Conservation (phyloP, 306 rosid genomes). For the Parietaria judaica region DNA sequence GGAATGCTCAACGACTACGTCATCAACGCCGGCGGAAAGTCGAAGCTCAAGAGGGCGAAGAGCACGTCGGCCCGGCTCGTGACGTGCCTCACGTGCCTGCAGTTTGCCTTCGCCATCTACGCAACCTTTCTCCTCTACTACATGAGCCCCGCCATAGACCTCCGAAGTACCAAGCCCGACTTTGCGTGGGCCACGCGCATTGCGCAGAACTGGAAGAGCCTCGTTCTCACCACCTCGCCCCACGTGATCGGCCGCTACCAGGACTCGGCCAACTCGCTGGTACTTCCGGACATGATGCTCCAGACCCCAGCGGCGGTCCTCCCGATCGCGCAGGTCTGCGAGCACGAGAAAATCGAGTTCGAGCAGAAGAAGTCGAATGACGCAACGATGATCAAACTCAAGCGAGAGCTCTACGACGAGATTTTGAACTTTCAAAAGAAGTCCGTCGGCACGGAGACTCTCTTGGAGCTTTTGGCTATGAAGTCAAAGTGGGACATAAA, state of each 20-base stretch:
- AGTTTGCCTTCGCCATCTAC: constrained; percentile 76
- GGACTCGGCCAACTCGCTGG: constrained; percentile 43
- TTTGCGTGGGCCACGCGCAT: constrained; percentile 73
- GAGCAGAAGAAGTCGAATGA: constrained; percentile 84
- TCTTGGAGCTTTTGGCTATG: constrained; percentile 61
- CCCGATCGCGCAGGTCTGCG: constrained; percentile 45
- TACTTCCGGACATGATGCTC: constrained; percentile 19
- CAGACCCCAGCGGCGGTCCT: constrained; percentile 16
- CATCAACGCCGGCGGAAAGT: constrained; percentile 34
- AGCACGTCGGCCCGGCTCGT: constrained; percentile 45
- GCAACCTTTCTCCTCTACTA: constrained; percentile 82
- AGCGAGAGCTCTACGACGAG: constrained; percentile 63
- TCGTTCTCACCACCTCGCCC: constrained; percentile 44
- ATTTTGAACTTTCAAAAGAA: constrained; percentile 54
- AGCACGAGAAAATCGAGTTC: constrained; percentile 77
- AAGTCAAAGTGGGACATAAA: constrained; percentile 71
- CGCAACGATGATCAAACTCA: constrained; percentile 65
- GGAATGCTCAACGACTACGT: constrained; percentile 84
- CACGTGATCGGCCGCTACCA: constrained; percentile 55
- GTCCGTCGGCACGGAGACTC: constrained; percentile 54
- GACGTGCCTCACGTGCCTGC: constrained; percentile 71
- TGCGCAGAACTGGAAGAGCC: constrained; percentile 72
- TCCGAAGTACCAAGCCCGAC: constrained; percentile 52
- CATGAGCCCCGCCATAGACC: constrained; percentile 78
- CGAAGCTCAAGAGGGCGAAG: constrained; percentile 40